Percentiles rank a stretch among this genome's conserved stretches.
Evolutionary conservation across 2,329 filamentous ascomycete genomes (phyloP).

Genomic region (Ascochyta viciae-villosae): DNA sequence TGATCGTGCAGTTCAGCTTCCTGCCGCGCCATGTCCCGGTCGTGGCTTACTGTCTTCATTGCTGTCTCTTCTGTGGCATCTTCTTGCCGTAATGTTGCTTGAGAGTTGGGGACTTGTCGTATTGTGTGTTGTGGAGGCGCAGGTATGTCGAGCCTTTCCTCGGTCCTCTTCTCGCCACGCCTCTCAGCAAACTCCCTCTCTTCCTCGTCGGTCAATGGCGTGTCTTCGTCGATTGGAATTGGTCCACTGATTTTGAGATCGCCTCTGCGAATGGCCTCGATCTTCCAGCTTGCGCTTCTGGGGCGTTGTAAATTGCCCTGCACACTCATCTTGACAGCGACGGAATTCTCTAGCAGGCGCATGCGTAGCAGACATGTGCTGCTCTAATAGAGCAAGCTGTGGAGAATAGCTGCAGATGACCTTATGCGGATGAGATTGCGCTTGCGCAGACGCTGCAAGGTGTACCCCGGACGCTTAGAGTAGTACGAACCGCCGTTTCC

Average conservation of each 20-base stretch:
- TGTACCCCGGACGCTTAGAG: slow-evolving; percentile 23
- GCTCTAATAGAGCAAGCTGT: slow-evolving; percentile 21
- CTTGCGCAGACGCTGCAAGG: slow-evolving; percentile 34
- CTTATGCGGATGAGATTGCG: slow-evolving; percentile 33
- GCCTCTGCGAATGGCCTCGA: slow-evolving; percentile 48
- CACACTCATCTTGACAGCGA: slow-evolving; percentile 41
- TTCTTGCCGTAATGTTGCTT: slow-evolving; percentile 15
- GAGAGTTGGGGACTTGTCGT: slow-evolving; percentile 16
- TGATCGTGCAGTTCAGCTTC: slow-evolving; percentile 24
- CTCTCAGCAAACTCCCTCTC: slow-evolving; percentile 41
- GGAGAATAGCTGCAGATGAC: slow-evolving; percentile 17
- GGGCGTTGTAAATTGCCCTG: slow-evolving; percentile 37
- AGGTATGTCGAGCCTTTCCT: slow-evolving; percentile 24
- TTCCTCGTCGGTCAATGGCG: slow-evolving; percentile 45
- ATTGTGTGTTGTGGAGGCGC: slow-evolving; percentile 22
- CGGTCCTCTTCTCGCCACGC: slow-evolving; percentile 20
- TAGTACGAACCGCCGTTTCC: slow-evolving; percentile 20
- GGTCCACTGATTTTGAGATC: slow-evolving; percentile 50
- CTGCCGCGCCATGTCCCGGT: slow-evolving; percentile 14
- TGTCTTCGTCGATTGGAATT: slow-evolving; percentile 48
- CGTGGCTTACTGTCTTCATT: slow-evolving; percentile 14
- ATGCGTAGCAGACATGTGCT: slow-evolving; percentile 33
- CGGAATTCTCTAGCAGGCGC: slow-evolving; percentile 42
- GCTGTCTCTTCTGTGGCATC: slow-evolving; percentile 10
- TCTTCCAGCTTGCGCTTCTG: slow-evolving; percentile 45